Evolutionary conservation across 805 yeast genomes (phyloP).

Genomic region (Candida sphagnicola): DNA sequence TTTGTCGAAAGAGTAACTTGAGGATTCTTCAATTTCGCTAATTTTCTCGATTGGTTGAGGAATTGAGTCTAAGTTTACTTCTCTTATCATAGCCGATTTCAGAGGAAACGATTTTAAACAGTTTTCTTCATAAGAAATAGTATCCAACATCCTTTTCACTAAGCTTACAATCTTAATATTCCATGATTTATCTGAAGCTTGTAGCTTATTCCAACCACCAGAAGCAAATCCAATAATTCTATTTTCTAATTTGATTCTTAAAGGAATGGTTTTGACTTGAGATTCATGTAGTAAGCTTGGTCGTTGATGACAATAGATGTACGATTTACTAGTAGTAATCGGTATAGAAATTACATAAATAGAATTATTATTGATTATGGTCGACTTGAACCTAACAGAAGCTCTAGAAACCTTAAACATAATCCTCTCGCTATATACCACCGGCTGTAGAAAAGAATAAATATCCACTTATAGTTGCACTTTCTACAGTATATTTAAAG

Average conservation of each 20-base stretch:
- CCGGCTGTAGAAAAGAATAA: no score
- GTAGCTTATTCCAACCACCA: slow-evolving; percentile 61
- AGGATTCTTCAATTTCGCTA: neutral
- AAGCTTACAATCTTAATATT: slow-evolving; percentile 57
- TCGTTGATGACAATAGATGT: slow-evolving; percentile 64
- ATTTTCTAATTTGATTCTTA: slow-evolving; percentile 39
- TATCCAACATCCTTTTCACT: slow-evolving; percentile 50
- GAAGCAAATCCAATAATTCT: slow-evolving; percentile 48
- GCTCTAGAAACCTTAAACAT: neutral
- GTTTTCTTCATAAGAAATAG: slow-evolving; percentile 78
- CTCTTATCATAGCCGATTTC: slow-evolving; percentile 51
- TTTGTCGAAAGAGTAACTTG: slow-evolving; percentile 2
- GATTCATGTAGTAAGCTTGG: slow-evolving; percentile 21
- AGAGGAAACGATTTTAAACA: slow-evolving; percentile 76
- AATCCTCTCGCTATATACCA: neutral
- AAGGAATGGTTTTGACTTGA: slow-evolving; percentile 26
- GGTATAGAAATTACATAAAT: slow-evolving; percentile 72
- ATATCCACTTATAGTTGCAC: no score
- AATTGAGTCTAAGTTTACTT: slow-evolving; percentile 21
- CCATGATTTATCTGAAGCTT: slow-evolving; percentile 48
- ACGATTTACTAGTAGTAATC: slow-evolving; percentile 56
- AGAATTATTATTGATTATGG: slow-evolving; percentile 26
- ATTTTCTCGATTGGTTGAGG: neutral
- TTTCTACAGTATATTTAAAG: no score
- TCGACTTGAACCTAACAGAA: neutral